Evolutionary conservation across 345 rosid species (phyloP).

Genomic region (Psidium guajava): DNA sequence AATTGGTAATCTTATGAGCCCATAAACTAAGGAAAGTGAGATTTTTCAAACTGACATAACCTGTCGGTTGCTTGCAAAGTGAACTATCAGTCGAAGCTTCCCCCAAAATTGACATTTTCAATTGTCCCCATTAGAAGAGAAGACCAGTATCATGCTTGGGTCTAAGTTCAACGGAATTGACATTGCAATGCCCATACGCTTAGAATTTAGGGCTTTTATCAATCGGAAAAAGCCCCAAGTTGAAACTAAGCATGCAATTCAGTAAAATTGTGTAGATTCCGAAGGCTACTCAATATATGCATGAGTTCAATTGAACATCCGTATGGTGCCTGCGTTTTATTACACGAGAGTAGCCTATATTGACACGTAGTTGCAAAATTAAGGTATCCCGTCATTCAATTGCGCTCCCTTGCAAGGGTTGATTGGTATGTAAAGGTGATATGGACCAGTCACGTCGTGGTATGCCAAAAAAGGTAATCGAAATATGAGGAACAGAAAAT

Average conservation of each 20-base stretch:
- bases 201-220: background rate
- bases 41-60: background rate
- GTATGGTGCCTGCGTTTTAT: background rate
- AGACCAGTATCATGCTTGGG: background rate
- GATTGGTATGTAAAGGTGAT: no score
- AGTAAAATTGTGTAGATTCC: background rate
- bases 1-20: background rate
- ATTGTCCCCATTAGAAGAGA: no score
- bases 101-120: no score
- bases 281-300: background rate
- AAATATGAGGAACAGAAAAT: no score
- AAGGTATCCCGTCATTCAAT: no score
- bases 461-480: no score
- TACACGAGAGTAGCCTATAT: no score
- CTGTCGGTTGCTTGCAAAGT: no score
- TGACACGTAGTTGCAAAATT: no score
- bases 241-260: background rate
- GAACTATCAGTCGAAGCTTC: no score
- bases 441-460: no score
- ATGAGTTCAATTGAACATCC: background rate
- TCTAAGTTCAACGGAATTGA: background rate
- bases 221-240: background rate
- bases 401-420: no score
- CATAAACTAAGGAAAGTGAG: background rate
- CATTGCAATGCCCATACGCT: background rate